These are phyloP conservation scores for Eryngium alpinum DNA, from an alignment of 140 eudicot species.

Conservation along the genomic window DNA sequence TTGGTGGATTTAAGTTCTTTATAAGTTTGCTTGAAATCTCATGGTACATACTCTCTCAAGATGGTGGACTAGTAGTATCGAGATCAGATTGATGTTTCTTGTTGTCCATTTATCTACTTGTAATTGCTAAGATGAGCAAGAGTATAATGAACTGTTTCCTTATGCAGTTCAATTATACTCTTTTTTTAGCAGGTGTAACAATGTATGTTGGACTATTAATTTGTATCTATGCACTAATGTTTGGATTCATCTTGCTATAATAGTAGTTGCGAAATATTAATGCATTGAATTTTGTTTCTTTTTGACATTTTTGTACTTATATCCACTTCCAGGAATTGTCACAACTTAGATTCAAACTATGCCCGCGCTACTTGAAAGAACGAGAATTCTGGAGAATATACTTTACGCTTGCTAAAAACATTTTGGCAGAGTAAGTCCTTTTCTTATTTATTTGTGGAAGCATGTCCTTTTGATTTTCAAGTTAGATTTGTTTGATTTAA, in stretches of 20 bases:
- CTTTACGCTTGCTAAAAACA: conserved; percentile 66
- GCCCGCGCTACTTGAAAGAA: conserved; percentile 88
- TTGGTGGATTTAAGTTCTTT: background rate
- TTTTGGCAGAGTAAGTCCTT: conserved; percentile 66
- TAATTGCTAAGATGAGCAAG: background rate
- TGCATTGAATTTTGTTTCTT: background rate
- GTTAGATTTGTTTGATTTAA: too few relatives aligned
- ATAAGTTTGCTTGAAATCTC: background rate
- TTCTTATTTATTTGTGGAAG: too few relatives aligned
- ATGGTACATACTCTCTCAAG: background rate
- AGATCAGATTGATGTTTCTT: background rate
- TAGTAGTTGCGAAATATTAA: background rate
- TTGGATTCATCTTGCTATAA: background rate
- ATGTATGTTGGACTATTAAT: too few relatives aligned
- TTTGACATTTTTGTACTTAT: conserved; percentile 10
- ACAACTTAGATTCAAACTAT: conserved; percentile 75
- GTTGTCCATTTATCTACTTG: background rate
- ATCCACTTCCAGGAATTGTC: conserved; percentile 63
- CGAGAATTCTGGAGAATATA: conserved; percentile 88
- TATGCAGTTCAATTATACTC: background rate
- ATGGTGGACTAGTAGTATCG: background rate
- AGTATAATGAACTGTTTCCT: background rate
- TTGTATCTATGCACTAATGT: too few relatives aligned
- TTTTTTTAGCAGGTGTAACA: too few relatives aligned
- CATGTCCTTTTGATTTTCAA: too few relatives aligned